These are phyloP conservation scores for Clitopilus passeckerianus DNA, from an alignment of 768 basidiomycete genomes.

Conservation along the genomic window DNA sequence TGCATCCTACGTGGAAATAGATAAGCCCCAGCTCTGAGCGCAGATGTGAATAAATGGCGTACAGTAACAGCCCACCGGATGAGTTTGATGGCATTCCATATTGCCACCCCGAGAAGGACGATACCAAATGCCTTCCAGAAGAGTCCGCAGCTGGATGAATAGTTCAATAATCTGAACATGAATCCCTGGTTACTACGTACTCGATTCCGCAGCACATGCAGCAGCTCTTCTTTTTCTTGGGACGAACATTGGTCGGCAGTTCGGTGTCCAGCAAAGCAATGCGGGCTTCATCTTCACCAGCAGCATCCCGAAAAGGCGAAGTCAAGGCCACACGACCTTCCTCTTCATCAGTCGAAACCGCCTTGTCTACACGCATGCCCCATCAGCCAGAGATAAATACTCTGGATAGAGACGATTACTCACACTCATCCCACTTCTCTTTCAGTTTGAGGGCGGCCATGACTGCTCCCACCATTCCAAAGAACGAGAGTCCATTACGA, in stretches of 20 bases:
- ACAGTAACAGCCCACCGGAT: constrained; percentile 45
- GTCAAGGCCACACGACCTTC: constrained; percentile 23
- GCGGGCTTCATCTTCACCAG: constrained; percentile 22
- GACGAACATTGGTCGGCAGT: constrained; percentile 16
- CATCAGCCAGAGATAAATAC: neutral
- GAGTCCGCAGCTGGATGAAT: constrained; percentile 35
- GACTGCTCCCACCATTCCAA: constrained; percentile 35
- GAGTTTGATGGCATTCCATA: constrained; percentile 39
- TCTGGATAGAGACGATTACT: constrained; percentile 15
- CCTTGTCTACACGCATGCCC: constrained; percentile 27
- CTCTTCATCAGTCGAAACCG: constrained; percentile 37
- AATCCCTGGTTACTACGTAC: neutral
- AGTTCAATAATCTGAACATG: neutral
- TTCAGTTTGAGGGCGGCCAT: constrained; percentile 46
- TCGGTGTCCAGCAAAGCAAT: constrained; percentile 28
- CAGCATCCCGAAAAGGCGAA: constrained; percentile 12
- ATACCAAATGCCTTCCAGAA: constrained; percentile 55
- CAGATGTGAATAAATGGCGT: constrained; percentile 7
- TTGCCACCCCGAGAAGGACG: constrained; percentile 32
- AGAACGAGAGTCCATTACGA: constrained; percentile 26
- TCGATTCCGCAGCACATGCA: constrained; percentile 42
- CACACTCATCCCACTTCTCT: constrained; percentile 42
- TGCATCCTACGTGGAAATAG: constrained; percentile 27
- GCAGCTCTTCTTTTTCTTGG: constrained; percentile 29
- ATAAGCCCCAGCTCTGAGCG: neutral